Base-by-base conservation (phyloP, 345 rosid species). In the Bruguiera gymnorhiza region DNA sequence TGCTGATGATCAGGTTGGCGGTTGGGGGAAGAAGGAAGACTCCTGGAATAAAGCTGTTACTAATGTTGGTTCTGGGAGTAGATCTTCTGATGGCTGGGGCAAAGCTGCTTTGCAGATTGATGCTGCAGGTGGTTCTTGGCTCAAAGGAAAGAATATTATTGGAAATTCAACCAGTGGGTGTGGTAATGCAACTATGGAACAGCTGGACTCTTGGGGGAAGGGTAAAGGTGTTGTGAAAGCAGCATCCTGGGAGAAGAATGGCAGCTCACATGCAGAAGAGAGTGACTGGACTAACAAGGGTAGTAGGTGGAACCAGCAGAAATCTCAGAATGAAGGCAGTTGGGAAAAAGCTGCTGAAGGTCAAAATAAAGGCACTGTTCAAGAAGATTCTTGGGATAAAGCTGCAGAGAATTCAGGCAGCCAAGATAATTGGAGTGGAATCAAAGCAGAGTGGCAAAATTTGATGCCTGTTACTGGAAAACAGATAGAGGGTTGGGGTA, bases 11-110 rank as follows among this genome's bases (percentile, higher is more conserved):
- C 86, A 81, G 74, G 73, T 62, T 55, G 69, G 56, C 76, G 81
- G 75, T 52, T 80, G 87, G 89, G 81, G 63, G 30, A 79, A 70
- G 57, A 73, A 60, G 50, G 83, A 71, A 29, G 85, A 71, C 64
- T 31, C 81, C 66, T 88, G 95, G 96, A 82, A 75, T 70, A 86
- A 87, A 72, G 70, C 85, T 72, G 74, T 77, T 23, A 13, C 72
- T 46, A 77, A 85, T 43, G 53, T 72, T 68, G 79, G 67, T 63
- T 66, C 83, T 70, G 64, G 79, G 39, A 69, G 67, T 52, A 68
- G 72, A 74, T 65, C 77, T 56, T 75, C 82, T 66, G 84, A 60
- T 46, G 79, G 79, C 76, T 84, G 82, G 83, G 89, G 87, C 73
- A 86, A 87, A 78, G 62, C 79, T 65, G 46, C 32, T 60, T 37